Evolutionary conservation across 768 basidiomycete species (phyloP).

Genomic region (button mushroom (Agaricus bisporus)): DNA sequence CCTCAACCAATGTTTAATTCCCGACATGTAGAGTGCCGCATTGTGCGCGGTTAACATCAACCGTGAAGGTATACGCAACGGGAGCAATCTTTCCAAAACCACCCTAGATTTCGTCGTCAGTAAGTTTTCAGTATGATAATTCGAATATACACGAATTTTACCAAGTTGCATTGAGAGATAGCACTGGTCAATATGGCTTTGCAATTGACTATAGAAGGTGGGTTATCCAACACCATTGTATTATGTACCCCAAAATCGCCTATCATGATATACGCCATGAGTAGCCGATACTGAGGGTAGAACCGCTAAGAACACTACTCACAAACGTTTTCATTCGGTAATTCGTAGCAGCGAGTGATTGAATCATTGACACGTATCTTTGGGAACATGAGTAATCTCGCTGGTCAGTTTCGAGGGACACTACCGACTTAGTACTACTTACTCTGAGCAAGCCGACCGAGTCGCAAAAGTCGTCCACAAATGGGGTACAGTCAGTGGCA

Average conservation of each 20-base stretch:
- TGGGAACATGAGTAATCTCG: too few species aligned
- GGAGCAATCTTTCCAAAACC: not conserved
- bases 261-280: not conserved
- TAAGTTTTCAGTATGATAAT: not conserved
- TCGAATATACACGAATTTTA: not conserved
- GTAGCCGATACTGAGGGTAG: not conserved
- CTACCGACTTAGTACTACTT: too few species aligned
- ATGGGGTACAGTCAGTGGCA: not conserved
- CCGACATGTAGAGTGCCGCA: not conserved
- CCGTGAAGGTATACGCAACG: not conserved
- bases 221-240: too few species aligned
- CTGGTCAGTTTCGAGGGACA: not conserved
- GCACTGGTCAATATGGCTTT: not conserved
- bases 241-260: not conserved
- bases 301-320: too few species aligned
- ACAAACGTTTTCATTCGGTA: not conserved
- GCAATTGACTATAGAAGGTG: not conserved
- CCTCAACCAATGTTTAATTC: not conserved
- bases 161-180: not conserved
- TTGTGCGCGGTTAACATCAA: not conserved
- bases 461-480: not conserved
- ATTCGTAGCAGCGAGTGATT: not conserved
- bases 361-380: not conserved
- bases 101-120: not conserved
- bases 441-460: not conserved